Evolutionary conservation across 2,329 filamentous ascomycete genomes (phyloP).

Genomic region (Biscogniauxia sp.): DNA sequence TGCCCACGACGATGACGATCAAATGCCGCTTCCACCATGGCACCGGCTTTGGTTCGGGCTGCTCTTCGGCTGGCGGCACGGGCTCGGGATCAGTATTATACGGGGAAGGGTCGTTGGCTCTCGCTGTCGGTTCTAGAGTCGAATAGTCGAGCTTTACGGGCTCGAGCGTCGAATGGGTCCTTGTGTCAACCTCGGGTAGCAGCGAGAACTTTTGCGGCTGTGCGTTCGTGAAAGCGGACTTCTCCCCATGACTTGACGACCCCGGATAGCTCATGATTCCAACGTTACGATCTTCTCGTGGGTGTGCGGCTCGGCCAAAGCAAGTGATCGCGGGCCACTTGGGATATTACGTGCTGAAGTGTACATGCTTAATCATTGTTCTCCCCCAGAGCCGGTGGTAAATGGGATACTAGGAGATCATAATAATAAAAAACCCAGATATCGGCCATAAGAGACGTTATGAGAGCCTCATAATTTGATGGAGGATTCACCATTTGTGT

Average conservation of each 20-base stretch:
- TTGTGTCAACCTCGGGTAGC: background rate
- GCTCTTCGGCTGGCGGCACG: background rate
- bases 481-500: no score
- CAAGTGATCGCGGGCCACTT: no score
- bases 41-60: background rate
- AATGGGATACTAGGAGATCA: no score
- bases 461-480: no score
- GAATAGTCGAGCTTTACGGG: background rate
- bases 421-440: no score
- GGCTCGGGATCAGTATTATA: no score
- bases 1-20: background rate
- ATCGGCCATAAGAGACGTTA: no score
- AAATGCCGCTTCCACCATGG: background rate
- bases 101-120: no score
- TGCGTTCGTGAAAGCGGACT: background rate
- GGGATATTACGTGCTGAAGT: no score
- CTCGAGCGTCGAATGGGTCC: background rate
- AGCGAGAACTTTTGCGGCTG: background rate
- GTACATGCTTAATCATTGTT: no score
- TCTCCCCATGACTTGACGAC: constrained; percentile 6
- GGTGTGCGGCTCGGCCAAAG: background rate
- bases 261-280: constrained; percentile 5
- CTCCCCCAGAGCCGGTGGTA: background rate
- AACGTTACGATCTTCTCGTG: no score
- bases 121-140: background rate